A percentile compares a stretch with the other conserved stretches of the same genome.
Evolutionary conservation across 331 rosid genomes (phyloP).

Genomic region (Phaseolus coccineus): DNA sequence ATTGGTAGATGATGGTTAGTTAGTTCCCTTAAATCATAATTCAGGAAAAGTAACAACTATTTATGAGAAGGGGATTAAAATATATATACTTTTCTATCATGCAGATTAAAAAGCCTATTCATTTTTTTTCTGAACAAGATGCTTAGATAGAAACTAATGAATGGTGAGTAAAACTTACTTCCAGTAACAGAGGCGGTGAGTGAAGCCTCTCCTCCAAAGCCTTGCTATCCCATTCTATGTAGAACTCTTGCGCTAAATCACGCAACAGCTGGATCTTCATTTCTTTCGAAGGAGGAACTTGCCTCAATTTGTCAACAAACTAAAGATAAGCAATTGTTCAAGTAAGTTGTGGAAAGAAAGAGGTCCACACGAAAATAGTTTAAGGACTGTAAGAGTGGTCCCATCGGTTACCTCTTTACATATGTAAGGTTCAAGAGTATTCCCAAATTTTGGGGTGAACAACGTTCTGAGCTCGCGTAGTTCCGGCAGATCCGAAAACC

Average conservation of each 20-base stretch:
- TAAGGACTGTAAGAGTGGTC: background rate
- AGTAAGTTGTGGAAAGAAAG: slow-evolving; percentile 33
- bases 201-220: slow-evolving; percentile 64
- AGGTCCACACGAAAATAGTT: background rate
- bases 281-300: slow-evolving; percentile 61
- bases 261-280: slow-evolving; percentile 74
- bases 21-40: background rate
- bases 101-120: background rate
- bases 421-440: slow-evolving; percentile 45
- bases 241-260: slow-evolving; percentile 67
- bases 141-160: background rate
- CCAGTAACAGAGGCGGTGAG: slow-evolving; percentile 38
- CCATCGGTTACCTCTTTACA: slow-evolving; percentile 58
- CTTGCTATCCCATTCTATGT: slow-evolving; percentile 73
- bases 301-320: slow-evolving; percentile 67
- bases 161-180: slow-evolving; percentile 47
- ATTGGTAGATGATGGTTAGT: background rate
- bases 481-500: slow-evolving; percentile 89
- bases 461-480: slow-evolving; percentile 73
- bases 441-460: slow-evolving; percentile 51
- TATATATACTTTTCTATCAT: background rate
- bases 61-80: no score
- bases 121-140: background rate
- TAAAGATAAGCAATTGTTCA: slow-evolving; percentile 42
- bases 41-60: background rate